These are phyloP conservation scores for Fusarium nisikadoi DNA, from an alignment of 2,329 filamentous ascomycete genomes.

Conservation along the genomic window DNA sequence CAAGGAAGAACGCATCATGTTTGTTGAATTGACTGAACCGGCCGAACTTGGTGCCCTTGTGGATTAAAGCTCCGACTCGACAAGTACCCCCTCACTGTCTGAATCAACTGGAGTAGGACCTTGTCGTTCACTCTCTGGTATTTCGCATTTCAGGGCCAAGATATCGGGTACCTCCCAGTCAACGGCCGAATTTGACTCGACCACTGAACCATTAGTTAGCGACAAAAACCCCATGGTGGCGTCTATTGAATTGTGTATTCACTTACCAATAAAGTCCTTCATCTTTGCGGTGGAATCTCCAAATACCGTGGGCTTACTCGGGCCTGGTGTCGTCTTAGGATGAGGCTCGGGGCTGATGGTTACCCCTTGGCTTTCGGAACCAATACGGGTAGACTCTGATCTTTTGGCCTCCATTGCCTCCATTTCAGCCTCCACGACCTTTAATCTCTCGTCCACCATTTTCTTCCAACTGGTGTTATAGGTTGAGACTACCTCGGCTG, in stretches of 20 bases:
- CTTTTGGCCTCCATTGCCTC: no score
- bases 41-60: rapidly evolving
- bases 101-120: not conserved
- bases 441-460: no score
- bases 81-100: not conserved
- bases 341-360: no score
- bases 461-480: not conserved
- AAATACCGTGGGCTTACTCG: not conserved
- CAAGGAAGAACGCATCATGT: not conserved
- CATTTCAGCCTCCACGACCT: no score
- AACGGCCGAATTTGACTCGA: not conserved
- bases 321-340: no score
- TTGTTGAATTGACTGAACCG: not conserved
- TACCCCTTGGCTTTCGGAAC: no score
- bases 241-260: not conserved
- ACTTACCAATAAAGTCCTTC: not conserved
- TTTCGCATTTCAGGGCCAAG: not conserved
- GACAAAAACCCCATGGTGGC: not conserved
- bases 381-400: no score
- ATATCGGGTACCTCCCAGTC: not conserved
- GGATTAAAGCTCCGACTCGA: not conserved
- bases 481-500: not conserved
- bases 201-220: not conserved
- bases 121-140: not conserved
- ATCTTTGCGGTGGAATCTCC: not conserved